Conservation (phyloP, 768 basidiomycete genomes). For the Auricularia heimuer region DNA sequence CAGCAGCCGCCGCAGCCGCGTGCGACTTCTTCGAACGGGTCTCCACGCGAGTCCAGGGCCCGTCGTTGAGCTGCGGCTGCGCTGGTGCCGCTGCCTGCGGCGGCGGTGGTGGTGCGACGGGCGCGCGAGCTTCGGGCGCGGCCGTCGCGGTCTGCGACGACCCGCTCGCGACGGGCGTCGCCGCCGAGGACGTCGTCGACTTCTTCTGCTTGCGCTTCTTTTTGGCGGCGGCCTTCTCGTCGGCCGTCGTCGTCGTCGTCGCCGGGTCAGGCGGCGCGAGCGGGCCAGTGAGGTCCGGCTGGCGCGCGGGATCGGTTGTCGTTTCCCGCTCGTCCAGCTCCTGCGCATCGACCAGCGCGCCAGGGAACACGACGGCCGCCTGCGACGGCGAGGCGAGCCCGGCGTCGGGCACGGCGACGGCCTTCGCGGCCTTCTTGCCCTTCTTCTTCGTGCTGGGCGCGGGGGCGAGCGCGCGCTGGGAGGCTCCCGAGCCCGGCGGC, state of each 20-base stretch:
- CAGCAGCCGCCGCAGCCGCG: background rate
- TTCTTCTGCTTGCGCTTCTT: constrained; percentile 3
- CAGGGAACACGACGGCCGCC: background rate
- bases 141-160: background rate
- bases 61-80: background rate
- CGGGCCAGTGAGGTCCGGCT: background rate
- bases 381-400: background rate
- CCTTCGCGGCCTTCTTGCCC: background rate
- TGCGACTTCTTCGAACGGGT: background rate
- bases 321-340: background rate
- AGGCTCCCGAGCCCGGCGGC: background rate
- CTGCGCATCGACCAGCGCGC: background rate
- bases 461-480: background rate
- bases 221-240: background rate
- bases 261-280: background rate
- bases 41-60: background rate
- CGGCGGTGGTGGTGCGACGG: background rate
- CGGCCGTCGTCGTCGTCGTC: background rate
- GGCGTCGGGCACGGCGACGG: background rate
- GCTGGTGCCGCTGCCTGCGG: background rate
- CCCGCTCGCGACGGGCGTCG: background rate
- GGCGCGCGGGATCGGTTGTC: background rate
- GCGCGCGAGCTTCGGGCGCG: background rate
- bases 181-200: background rate
- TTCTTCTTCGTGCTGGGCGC: background rate